Evolutionary conservation across 768 basidiomycete genomes (phyloP).

Genomic region (Trametes cingulata): DNA sequence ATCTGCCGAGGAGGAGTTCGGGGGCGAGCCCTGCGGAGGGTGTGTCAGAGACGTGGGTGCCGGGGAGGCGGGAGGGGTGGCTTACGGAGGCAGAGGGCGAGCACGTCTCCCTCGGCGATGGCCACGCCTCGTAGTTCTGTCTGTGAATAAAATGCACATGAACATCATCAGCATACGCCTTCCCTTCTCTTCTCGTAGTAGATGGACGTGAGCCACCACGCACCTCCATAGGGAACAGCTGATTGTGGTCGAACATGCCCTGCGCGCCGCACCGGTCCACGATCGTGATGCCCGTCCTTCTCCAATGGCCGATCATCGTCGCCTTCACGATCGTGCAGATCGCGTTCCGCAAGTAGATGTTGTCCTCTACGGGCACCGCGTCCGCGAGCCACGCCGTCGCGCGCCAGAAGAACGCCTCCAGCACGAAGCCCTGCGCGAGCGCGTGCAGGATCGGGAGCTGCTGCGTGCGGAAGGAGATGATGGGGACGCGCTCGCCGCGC

Average conservation of each 20-base stretch:
- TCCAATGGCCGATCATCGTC: slow-evolving; percentile 27
- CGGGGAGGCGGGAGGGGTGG: neutral
- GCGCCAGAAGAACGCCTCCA: slow-evolving; percentile 34
- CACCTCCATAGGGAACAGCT: slow-evolving; percentile 36
- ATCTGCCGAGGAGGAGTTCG: slow-evolving; percentile 58
- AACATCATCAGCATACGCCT: neutral
- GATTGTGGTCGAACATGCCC: slow-evolving; percentile 42
- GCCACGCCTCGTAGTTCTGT: slow-evolving; percentile 38
- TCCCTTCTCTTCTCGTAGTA: too few species aligned
- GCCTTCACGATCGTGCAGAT: slow-evolving; percentile 37
- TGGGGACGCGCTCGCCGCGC: slow-evolving; percentile 23
- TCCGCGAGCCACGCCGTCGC: slow-evolving; percentile 32
- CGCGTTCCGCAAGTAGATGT: slow-evolving; percentile 20
- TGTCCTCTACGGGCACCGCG: neutral
- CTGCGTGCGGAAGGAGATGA: slow-evolving; percentile 45
- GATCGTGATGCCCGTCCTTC: slow-evolving; percentile 23
- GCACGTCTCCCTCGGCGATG: slow-evolving; percentile 50
- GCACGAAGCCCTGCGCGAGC: slow-evolving; percentile 37
- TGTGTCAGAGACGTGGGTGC: neutral
- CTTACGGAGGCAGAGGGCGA: slow-evolving; percentile 43
- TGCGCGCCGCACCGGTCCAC: slow-evolving; percentile 46
- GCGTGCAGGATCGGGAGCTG: slow-evolving; percentile 40
- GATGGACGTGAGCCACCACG: slow-evolving; percentile 3
- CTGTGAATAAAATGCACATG: slow-evolving; percentile 23
- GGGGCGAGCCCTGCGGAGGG: slow-evolving; percentile 49